These are phyloP conservation scores for Cladorrhinum sp. DNA, from an alignment of 2,329 filamentous ascomycete genomes.

Conservation along the genomic window DNA sequence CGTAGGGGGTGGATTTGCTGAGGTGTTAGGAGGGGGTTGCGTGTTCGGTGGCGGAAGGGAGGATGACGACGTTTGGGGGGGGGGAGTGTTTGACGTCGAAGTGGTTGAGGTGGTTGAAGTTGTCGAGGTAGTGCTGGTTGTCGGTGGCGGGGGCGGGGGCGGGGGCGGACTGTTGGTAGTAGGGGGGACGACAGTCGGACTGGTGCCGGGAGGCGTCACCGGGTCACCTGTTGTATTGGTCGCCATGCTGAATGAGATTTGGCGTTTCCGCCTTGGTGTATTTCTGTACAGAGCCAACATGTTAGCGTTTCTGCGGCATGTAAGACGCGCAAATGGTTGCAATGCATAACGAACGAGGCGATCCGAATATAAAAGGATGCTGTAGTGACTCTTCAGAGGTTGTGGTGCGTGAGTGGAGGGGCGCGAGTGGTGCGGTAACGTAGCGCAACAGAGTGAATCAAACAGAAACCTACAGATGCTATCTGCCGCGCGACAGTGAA, in stretches of 20 bases:
- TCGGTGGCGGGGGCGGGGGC: constrained; percentile 12
- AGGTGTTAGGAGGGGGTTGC: constrained; percentile 21
- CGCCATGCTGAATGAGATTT: constrained; percentile 31
- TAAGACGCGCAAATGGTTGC: constrained; percentile 16
- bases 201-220: constrained; percentile 10
- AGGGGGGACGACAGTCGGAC: constrained; percentile 10
- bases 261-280: constrained; percentile 28
- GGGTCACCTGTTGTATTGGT: constrained; percentile 28
- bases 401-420: not conserved
- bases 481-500: constrained; percentile 9
- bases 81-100: constrained; percentile 10
- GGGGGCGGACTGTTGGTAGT: too few relatives aligned
- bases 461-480: constrained; percentile 13
- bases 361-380: constrained; percentile 3
- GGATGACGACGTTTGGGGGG: constrained; percentile 16
- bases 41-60: constrained; percentile 13
- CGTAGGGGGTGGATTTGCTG: constrained; percentile 20
- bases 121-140: constrained; percentile 5
- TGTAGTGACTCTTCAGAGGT: not conserved
- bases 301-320: constrained; percentile 25
- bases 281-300: constrained; percentile 29
- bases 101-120: constrained; percentile 1
- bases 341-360: constrained; percentile 10
- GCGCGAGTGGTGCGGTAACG: constrained; percentile 1
- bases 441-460: constrained; percentile 14